Conservation (phyloP, 805 yeast species). For the Lachancea quebecensis region DNA sequence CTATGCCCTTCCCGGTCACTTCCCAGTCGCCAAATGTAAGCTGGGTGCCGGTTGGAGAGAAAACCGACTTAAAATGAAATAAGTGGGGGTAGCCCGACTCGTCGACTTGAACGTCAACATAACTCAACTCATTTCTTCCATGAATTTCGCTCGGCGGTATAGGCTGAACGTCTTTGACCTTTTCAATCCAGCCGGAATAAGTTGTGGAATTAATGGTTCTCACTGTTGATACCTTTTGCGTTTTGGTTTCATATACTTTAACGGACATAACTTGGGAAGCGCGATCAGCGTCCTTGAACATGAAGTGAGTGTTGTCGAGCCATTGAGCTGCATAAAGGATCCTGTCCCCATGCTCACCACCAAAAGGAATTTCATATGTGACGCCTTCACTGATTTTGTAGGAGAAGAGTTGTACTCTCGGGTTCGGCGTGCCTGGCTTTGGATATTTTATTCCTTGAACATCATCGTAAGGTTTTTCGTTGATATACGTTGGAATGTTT, state of each 20-base stretch:
- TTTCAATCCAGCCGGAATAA: slow-evolving; percentile 57
- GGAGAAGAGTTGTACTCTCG: slow-evolving; percentile 42
- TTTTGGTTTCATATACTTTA: slow-evolving; percentile 35
- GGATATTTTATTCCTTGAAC: slow-evolving; percentile 53
- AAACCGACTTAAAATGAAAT: slow-evolving; percentile 48
- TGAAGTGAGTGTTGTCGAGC: slow-evolving; percentile 42
- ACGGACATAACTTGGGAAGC: slow-evolving; percentile 50
- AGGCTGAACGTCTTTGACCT: slow-evolving; percentile 34
- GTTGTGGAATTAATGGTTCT: slow-evolving; percentile 39
- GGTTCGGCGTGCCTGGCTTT: slow-evolving; percentile 62
- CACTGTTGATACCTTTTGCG: slow-evolving; percentile 31
- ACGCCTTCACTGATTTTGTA: slow-evolving; percentile 33
- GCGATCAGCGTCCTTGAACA: slow-evolving; percentile 59
- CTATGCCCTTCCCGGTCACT: slow-evolving; percentile 40
- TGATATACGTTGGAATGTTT: slow-evolving; percentile 43
- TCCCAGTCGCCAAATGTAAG: slow-evolving; percentile 47
- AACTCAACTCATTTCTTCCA: slow-evolving; percentile 40
- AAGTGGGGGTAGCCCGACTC: slow-evolving; percentile 53
- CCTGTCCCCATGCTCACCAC: slow-evolving; percentile 16
- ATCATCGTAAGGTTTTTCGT: slow-evolving; percentile 39
- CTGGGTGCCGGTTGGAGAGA: slow-evolving; percentile 35
- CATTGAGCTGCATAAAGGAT: slow-evolving; percentile 58
- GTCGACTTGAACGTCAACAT: slow-evolving; percentile 53
- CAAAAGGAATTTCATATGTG: slow-evolving; percentile 20
- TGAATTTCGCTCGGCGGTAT: slow-evolving; percentile 32